Base-by-base conservation (phyloP, 73 alveolate genomes). In the Paramecium sexaurelia region DNA sequence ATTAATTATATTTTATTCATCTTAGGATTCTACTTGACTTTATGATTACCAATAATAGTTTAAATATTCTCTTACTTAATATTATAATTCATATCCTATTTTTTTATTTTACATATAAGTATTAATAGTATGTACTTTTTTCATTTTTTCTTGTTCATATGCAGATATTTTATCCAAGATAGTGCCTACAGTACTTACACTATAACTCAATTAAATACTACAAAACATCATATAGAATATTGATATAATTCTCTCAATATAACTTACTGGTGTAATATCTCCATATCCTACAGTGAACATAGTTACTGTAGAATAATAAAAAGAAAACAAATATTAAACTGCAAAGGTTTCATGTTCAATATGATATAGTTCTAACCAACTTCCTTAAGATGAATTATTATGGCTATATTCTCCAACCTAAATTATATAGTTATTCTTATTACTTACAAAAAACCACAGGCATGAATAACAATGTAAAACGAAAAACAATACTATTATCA, bases 261-360 rank as follows among this genome's bases (percentile, higher is more conserved):
- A 82, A 87, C 51, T 68, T 40, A 57, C 55, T 35, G 93, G 93
- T 26, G 36, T 69, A 7, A 69, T 78, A 68, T 87, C 90, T 35
- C 93, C 93, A 41, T 87, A 87, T 4, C 91, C 93, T 10, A 69
- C 68, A 17, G 93, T 69, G 41, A 87, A 68, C 90, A 87, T 87
- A 2, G 93, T 87, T 13, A 87, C 93, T 19, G 75, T 26, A 10
- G 86, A 39, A 68, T 55, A 87, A 36, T 87, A 87, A 22, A 61
- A 67, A 19, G 91, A 87, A 87, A 55, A 69, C 1, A 87, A 24
- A 47, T 87, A 69, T 3, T 87, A 39, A 15, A 69, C 55, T 24
- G 75, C 55, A 83, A 56, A 87, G 1, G 45, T 41, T 71, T 87
- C 93, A 41, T 41, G 68, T 37, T 87, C 71, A 0, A 87, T 20